Base-by-base conservation (phyloP, 1,284 basidiomycete genomes). In the Taiwanofungus camphoratus region DNA sequence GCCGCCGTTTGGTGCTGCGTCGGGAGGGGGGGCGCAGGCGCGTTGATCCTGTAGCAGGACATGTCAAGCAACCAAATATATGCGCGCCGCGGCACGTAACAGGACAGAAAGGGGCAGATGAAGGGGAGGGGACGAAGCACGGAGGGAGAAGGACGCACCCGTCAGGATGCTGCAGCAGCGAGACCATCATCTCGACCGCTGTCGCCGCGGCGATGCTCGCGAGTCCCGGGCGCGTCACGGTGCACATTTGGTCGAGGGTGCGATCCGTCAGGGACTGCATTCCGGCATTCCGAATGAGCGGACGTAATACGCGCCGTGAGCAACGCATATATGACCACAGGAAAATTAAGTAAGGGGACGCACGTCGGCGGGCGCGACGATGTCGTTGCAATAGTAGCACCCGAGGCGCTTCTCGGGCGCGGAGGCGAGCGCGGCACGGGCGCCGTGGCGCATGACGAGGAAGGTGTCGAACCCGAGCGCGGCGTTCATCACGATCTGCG, bases 241-340 rank as follows among this genome's bases (percentile, higher is more conserved):
- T 99, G 60, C 96, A 99, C 95, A 98, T 98, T 61, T 99, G 95
- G 61, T 99, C 96, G 20, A 99, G 75, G 1, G 94, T 97, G 26
- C 94, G 76, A 59, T 99, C 94, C 0, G 90, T 88, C 37, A 98
- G 70, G 0, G 91, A 94, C 93, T 96, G 47, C 2, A 21, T 11
- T 29, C 18, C 33, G 5, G n/a, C n/a, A n/a, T n/a, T n/a, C n/a
- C 13, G 21, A 11, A 13, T 36, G 18, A 39, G 50, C 39, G 40
- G 43, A 40, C 21, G 30, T 3, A n/a, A 18, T 12, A 16, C 16
- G 24, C 18, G 13, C 3, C 19, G 31, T 23, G 5, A 40, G 15
- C 24, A 39, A 15, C 24, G 1, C 21, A 13, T 24, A 15, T 12
- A 31, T 26, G 29, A 22, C 16, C n/a, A n/a, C n/a, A n/a, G n/a